These are phyloP conservation scores for Ophiocordyceps camponoti-floridani DNA, from an alignment of 2,329 filamentous ascomycete genomes.

Conservation along the genomic window DNA sequence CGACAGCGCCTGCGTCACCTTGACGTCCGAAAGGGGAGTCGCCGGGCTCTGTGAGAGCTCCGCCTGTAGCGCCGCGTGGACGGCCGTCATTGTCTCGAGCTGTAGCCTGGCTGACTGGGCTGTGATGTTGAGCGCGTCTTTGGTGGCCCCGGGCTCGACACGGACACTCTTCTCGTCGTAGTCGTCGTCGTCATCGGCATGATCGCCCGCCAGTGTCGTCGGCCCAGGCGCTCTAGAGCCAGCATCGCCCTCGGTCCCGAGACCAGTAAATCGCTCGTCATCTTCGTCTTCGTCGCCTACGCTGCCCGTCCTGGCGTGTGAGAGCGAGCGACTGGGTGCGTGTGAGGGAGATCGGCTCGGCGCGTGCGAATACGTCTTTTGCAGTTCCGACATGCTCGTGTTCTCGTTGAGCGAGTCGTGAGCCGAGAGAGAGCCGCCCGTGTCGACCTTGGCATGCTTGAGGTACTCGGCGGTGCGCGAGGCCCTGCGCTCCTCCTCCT, in stretches of 20 bases:
- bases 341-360: constrained; percentile 24
- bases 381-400: constrained; percentile 29
- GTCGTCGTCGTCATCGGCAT: constrained; percentile 55
- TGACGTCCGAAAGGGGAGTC: constrained; percentile 57
- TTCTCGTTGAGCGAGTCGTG: constrained; percentile 31
- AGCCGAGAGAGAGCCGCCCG: constrained; percentile 30
- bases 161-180: constrained; percentile 56
- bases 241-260: constrained; percentile 23
- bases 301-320: constrained; percentile 17
- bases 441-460: constrained; percentile 64
- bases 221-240: constrained; percentile 17
- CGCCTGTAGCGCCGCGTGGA: constrained; percentile 62
- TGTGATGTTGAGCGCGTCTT: constrained; percentile 93
- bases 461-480: constrained; percentile 58
- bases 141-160: constrained; percentile 55
- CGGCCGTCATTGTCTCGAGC: constrained; percentile 73
- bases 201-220: constrained; percentile 20
- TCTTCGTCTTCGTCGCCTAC: constrained; percentile 34
- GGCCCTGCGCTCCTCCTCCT: constrained; percentile 66
- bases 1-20: constrained; percentile 56
- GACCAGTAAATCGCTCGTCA: constrained; percentile 19
- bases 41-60: constrained; percentile 50
- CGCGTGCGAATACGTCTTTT: constrained; percentile 26
- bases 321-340: constrained; percentile 13
- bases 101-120: constrained; percentile 89